Conservation (phyloP, 2,329 filamentous ascomycete species). For the Scopulariopsis brevicaulis region DNA sequence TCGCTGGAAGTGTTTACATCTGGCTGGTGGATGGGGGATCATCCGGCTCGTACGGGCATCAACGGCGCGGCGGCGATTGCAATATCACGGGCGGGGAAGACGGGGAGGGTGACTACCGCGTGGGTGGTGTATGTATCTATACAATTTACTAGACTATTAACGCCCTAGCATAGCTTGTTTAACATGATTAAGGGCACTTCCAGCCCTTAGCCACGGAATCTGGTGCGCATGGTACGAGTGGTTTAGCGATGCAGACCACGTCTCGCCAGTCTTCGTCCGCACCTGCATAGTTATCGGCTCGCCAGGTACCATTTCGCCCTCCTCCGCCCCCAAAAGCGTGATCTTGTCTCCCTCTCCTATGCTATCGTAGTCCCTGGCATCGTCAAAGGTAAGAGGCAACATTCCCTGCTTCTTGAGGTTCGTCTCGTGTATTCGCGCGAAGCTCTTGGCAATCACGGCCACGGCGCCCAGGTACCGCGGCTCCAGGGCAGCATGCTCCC, state of each 20-base stretch:
- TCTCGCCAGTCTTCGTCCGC: neutral
- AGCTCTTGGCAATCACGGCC: constrained; percentile 89
- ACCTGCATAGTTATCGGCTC: neutral
- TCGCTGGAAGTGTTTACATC: too few species aligned
- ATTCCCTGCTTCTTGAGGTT: constrained; percentile 99
- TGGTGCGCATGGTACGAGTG: neutral
- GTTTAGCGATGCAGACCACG: neutral
- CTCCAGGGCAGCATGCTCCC: constrained; percentile 97
- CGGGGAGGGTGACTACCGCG: too few species aligned
- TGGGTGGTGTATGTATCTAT: too few species aligned
- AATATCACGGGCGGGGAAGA: too few species aligned
- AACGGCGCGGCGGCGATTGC: too few species aligned
- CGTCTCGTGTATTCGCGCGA: constrained; percentile 99
- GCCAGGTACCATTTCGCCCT: neutral
- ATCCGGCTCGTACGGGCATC: too few species aligned
- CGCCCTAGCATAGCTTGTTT: neutral
- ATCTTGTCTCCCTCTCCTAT: constrained; percentile 83
- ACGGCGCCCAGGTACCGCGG: constrained; percentile 93
- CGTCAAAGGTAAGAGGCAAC: constrained; percentile 90
- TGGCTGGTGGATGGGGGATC: too few species aligned
- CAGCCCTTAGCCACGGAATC: neutral
- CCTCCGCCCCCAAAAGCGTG: constrained; percentile 9
- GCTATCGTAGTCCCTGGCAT: constrained; percentile 96
- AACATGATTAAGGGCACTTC: neutral
- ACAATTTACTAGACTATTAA: too few species aligned